Evolutionary conservation across 768 basidiomycete species (phyloP), one percentile per base, ranked within the genome.

Genomic region (Hysterangium stoloniferum): DNA sequence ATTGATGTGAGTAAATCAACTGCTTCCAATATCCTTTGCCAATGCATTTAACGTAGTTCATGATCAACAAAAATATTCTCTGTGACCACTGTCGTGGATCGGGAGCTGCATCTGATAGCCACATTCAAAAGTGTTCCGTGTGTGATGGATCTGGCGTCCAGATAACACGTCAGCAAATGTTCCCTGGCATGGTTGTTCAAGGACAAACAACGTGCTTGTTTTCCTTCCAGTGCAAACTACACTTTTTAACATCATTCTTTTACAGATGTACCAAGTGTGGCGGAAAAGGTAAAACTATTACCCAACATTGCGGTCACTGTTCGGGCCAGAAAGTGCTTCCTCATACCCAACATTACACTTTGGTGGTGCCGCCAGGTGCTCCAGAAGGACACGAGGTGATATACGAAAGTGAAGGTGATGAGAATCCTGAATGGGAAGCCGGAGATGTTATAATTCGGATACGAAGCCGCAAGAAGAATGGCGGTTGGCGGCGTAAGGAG

Each of bases 81-180:
- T 99, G 96, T 61, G 93, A 97, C 65, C 89, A 96, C 63, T 99
- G 96, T 68, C 84, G 93, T 61, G 96, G 96, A 20, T 82, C 90
- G 0, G 96, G 96, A 20, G 96, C 96, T 0, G 86, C 91, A 1
- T 87, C 90, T 0, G 88, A 91, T 52, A 66, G 76, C 6, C 89
- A 96, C 61, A 87, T 96, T 42, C 87, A 91, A 59, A 76, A 78
- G n/a, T 99, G 96, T 63, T 64, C 78, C 3, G 77, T 77, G 9
- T 99, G 96, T 62, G 76, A 79, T 46, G 96, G 96, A 17, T 71
- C 80, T 43, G 96, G 96, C 32, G 76, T 95, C 47, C 85, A 87
- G 61, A 65, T 96, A 20, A 77, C 83, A 42, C 83, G 89, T 49
- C 92, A 96, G 62, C 96, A 94, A 66, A 88, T 99, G 54, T 94